A percentile compares a stretch with the other conserved stretches of the same genome.
Evolutionary conservation across 257 asterid genomes (phyloP).

Genomic region (Salvia rosmarinus): DNA sequence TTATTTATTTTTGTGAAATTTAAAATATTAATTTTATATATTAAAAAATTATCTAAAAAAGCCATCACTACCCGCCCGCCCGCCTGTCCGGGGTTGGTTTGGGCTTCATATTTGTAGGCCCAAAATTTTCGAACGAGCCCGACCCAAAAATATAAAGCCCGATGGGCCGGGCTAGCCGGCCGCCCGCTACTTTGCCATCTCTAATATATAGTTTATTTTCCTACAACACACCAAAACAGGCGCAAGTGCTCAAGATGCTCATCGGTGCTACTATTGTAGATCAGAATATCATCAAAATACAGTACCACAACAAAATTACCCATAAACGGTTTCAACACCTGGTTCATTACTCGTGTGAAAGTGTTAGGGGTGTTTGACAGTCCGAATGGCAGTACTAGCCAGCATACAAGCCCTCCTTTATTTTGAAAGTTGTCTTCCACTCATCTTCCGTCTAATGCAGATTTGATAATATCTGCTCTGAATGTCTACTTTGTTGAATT

Average conservation of each 20-base stretch:
- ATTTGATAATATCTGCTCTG: not conserved
- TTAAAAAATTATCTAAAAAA: too few relatives aligned
- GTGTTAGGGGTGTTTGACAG: not conserved
- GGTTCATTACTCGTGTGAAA: not conserved
- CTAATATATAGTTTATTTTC: not conserved
- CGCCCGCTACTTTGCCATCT: too few relatives aligned
- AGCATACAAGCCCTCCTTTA: not conserved
- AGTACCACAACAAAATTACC: not conserved
- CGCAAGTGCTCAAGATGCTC: not conserved
- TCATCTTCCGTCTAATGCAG: not conserved
- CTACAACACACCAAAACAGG: not conserved
- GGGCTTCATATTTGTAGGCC: too few relatives aligned
- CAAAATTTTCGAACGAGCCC: too few relatives aligned
- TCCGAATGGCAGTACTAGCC: not conserved
- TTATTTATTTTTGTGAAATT: too few relatives aligned
- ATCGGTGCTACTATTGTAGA: not conserved
- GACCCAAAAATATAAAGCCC: too few relatives aligned
- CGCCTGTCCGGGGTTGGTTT: too few relatives aligned
- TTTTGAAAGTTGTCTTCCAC: constrained; percentile 3
- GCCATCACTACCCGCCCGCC: too few relatives aligned
- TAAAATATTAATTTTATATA: too few relatives aligned
- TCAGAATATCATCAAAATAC: not conserved
- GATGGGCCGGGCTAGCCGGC: too few relatives aligned
- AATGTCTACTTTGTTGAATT: not conserved
- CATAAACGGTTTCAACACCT: not conserved